Percentiles rank a stretch among this genome's conserved stretches.
Evolutionary conservation across 352 stramenopile species (phyloP).

Genomic region (Globisporangium cederbergense): DNA sequence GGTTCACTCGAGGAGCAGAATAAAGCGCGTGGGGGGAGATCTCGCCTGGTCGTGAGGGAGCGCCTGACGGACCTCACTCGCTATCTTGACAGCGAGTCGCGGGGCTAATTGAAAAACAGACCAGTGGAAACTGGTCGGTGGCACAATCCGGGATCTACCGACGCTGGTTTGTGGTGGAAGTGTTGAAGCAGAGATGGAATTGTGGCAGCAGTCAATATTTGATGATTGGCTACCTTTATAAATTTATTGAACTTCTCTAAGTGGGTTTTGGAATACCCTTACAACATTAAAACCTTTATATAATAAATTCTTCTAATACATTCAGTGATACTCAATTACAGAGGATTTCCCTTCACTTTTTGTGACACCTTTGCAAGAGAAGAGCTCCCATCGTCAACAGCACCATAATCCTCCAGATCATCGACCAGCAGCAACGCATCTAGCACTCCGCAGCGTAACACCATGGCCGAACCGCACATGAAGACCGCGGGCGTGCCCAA

Average conservation of each 20-base stretch:
- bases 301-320: neutral
- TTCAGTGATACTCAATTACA: neutral
- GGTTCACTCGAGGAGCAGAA: neutral
- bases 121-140: constrained; percentile 4
- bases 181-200: neutral
- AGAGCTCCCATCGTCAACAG: neutral
- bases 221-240: neutral
- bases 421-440: neutral
- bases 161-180: neutral
- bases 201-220: constrained; percentile 3
- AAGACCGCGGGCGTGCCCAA: constrained; percentile 81
- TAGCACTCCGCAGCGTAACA: neutral
- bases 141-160: neutral
- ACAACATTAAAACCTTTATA: neutral
- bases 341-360: no score
- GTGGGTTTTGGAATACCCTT: neutral
- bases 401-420: constrained; percentile 2
- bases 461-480: constrained; percentile 78
- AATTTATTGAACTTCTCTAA: neutral
- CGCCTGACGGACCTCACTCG: neutral
- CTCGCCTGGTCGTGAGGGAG: no score
- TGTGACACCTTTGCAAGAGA: no score
- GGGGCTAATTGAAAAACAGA: no score
- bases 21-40: no score
- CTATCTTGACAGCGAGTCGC: no score